Conservation (phyloP, 2,329 filamentous ascomycete genomes). For the Clarireedia sp. region DNA sequence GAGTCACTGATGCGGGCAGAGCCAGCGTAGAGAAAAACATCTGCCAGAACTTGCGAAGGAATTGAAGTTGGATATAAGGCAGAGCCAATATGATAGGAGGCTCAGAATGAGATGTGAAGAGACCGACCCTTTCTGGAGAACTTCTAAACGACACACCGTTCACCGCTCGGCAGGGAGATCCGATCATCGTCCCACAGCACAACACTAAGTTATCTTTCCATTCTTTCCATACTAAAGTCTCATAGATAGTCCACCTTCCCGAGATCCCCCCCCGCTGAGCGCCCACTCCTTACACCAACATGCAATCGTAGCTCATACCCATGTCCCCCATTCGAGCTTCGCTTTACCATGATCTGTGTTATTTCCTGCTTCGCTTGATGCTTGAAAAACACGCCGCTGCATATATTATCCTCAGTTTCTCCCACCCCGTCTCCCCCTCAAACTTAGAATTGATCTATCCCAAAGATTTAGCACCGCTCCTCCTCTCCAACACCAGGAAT, state of each 20-base stretch:
- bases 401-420: neutral
- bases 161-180: too few species aligned
- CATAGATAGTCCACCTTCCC: neutral
- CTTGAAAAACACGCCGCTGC: neutral
- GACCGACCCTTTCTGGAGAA: too few species aligned
- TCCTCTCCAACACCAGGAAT: neutral
- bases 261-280: neutral
- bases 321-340: neutral
- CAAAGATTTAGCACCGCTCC: conserved; percentile 2
- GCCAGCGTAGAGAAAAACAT: too few species aligned
- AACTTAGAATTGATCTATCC: conserved; percentile 25
- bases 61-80: too few species aligned
- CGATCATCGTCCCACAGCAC: too few species aligned
- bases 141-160: too few species aligned
- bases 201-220: too few species aligned
- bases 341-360: neutral
- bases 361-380: neutral
- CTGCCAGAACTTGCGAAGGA: too few species aligned
- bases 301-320: neutral
- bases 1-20: too few species aligned
- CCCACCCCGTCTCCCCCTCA: neutral
- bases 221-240: too few species aligned
- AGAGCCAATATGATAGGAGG: too few species aligned
- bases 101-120: too few species aligned
- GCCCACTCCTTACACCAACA: neutral